These are phyloP conservation scores for Termitomyces sp. DNA, from an alignment of 768 basidiomycete species.

Conservation along the genomic window DNA sequence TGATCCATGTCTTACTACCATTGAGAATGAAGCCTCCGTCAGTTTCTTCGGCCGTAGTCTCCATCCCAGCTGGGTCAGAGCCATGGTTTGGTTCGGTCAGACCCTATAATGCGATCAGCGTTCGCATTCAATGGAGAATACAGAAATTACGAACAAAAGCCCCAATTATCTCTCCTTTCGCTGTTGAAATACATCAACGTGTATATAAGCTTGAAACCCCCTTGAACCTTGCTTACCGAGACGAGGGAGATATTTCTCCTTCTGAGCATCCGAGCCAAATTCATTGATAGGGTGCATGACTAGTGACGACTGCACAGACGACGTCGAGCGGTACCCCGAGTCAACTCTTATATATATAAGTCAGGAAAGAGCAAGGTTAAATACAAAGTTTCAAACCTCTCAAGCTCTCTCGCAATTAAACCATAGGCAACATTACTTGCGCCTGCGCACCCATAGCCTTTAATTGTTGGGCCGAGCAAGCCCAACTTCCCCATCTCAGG, in stretches of 20 bases:
- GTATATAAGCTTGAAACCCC: neutral
- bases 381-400: slow-evolving; percentile 48
- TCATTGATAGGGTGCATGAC: slow-evolving; percentile 94
- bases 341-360: slow-evolving; percentile 57
- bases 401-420: slow-evolving; percentile 89
- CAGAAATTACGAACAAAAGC: slow-evolving; percentile 70
- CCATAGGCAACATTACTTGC: slow-evolving; percentile 91
- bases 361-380: neutral
- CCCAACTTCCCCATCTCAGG: slow-evolving; percentile 93
- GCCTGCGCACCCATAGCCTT: slow-evolving; percentile 93
- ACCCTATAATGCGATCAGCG: slow-evolving; percentile 44
- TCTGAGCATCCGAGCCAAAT: slow-evolving; percentile 86
- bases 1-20: slow-evolving; percentile 98
- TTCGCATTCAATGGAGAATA: neutral
- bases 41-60: slow-evolving; percentile 80
- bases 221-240: slow-evolving; percentile 45
- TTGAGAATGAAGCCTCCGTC: slow-evolving; percentile 82
- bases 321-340: slow-evolving; percentile 92
- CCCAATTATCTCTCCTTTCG: slow-evolving; percentile 81
- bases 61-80: slow-evolving; percentile 97
- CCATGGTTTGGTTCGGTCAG: slow-evolving; percentile 96
- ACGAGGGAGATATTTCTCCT: slow-evolving; percentile 83
- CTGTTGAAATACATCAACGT: slow-evolving; percentile 27
- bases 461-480: slow-evolving; percentile 85
- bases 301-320: slow-evolving; percentile 93